Evolutionary conservation across 2,329 filamentous ascomycete genomes (phyloP).

Genomic region (Apiospora malaysiana): DNA sequence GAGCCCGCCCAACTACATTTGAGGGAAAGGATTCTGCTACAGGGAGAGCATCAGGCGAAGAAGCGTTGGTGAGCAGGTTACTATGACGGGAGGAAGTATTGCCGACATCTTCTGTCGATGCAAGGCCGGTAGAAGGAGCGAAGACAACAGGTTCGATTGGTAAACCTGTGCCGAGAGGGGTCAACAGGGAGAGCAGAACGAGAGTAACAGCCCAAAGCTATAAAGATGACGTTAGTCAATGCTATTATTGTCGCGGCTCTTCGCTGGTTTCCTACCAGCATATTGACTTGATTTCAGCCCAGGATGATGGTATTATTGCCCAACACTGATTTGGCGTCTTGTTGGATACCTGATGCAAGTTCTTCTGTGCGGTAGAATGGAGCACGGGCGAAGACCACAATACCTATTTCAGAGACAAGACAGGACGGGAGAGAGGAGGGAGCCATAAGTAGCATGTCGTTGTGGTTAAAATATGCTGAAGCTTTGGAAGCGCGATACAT

Average conservation of each 20-base stretch:
- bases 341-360: no score
- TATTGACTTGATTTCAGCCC: neutral
- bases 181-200: neutral
- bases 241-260: neutral
- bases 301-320: no score
- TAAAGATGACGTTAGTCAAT: neutral
- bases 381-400: no score
- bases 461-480: no score
- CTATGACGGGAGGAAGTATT: neutral
- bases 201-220: neutral
- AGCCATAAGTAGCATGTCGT: no score
- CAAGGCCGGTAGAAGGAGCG: neutral
- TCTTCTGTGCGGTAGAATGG: no score
- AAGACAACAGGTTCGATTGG: neutral
- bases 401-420: no score
- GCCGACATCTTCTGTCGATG: neutral
- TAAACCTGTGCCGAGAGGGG: neutral
- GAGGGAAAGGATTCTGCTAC: neutral
- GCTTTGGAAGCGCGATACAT: no score
- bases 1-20: neutral
- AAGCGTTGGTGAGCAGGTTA: neutral
- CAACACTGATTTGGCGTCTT: no score
- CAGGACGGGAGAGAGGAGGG: no score
- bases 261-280: neutral
- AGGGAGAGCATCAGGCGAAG: neutral